These are phyloP conservation scores for Trichoderma parareesei DNA, from an alignment of 495 filamentous ascomycete species.

Conservation along the genomic window DNA sequence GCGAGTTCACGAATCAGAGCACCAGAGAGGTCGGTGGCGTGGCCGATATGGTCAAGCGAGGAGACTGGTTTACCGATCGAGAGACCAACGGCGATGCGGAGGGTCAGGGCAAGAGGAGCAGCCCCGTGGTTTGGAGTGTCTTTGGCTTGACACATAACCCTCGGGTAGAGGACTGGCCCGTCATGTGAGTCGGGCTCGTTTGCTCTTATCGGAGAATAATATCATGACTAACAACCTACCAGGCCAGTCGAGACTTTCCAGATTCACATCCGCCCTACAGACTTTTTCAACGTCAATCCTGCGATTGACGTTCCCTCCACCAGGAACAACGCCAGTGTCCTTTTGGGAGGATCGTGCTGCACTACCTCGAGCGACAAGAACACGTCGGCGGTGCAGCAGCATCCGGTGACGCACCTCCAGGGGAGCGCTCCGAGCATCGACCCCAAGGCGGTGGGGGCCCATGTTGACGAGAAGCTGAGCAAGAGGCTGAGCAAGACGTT, in stretches of 20 bases:
- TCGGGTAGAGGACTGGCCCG: slow-evolving; percentile 51
- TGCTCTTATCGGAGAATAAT: background rate
- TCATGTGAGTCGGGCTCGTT: slow-evolving; percentile 37
- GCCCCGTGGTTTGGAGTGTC: slow-evolving; percentile 46
- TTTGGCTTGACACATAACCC: slow-evolving; percentile 54
- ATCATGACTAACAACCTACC: background rate
- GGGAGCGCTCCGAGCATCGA: background rate
- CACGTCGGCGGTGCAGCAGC: background rate
- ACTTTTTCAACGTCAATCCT: slow-evolving; percentile 49
- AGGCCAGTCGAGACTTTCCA: slow-evolving; percentile 56
- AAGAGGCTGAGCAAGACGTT: slow-evolving; percentile 10
- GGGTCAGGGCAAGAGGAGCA: slow-evolving; percentile 21
- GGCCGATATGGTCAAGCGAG: slow-evolving; percentile 23
- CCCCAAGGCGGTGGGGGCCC: background rate
- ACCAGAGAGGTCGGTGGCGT: slow-evolving; percentile 39
- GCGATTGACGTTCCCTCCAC: slow-evolving; percentile 45
- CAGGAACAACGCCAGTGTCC: slow-evolving; percentile 32
- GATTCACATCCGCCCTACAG: slow-evolving; percentile 41
- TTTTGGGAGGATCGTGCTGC: slow-evolving; percentile 7
- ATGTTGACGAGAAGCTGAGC: slow-evolving; percentile 8
- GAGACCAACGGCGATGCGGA: background rate
- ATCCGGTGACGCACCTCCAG: slow-evolving; percentile 11
- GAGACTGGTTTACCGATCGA: slow-evolving; percentile 25
- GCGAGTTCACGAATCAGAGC: slow-evolving; percentile 73
- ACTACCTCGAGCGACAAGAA: slow-evolving; percentile 8